Evolutionary conservation across 108 stramenopile species (phyloP), one percentile per base, ranked within the genome.

Genomic region (Cyclostephanos invisitatus): DNA sequence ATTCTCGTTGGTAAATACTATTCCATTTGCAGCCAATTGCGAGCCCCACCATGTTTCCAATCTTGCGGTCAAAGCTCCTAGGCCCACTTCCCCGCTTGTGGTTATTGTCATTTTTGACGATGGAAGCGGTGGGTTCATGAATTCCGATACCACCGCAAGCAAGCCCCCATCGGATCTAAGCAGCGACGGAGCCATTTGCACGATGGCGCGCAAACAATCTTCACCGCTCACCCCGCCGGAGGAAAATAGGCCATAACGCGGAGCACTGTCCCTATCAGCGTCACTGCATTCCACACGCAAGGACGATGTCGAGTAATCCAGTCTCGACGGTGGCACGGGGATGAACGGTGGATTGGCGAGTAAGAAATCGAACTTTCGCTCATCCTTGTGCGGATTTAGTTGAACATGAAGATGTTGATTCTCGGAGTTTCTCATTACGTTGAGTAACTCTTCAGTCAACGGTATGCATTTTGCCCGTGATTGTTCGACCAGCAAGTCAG

Each of bases 341-440:
- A 96, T 86, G 71, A 96, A 96, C 22, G 95, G 95, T 35, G 95
- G 95, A 83, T 96, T 96, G 9, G 92, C 85, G 7, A 94, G 62
- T 15, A 96, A 66, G 12, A 89, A 35, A 69, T 87, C 86, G 49
- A 84, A 83, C 44, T 58, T 75, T 70, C 22, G 18, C 14, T 73
- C 56, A 28, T 68, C 36, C 15, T 36, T 37, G 58, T 59, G 35
- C 18, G 14, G 18, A 2, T 59, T 48, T 50, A 42, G 17, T 56
- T 28, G 24, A 28, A 0, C 6, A 5, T 6, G 55, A 56, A 7
- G 55, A 21, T 24, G 25, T 5, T 56, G 55, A 25, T 56, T 28
- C 14, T 24, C 1, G 3, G 55, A 56, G 5, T 56, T 56, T 25
- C 2, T 21, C 55, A 24, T 25, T 28, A 3, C 40, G 5, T 40